Evolutionary conservation across 2,329 filamentous ascomycete species (phyloP).

Genomic region (Trichoderma citrinoviride): DNA sequence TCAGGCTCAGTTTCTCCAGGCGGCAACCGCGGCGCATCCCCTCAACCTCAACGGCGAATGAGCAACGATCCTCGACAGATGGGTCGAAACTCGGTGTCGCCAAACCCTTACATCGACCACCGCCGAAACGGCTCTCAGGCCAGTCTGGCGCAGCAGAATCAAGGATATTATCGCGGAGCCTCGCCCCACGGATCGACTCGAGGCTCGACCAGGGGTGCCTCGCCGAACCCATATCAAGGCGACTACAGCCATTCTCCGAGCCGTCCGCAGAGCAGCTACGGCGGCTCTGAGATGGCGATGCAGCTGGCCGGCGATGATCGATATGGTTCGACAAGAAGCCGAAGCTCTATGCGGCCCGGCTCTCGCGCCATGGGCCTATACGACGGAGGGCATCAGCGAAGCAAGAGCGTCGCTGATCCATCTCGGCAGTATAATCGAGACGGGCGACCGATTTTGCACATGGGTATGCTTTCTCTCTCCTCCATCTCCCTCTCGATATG

Average conservation of each 20-base stretch:
- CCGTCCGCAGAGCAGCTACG: slow-evolving; percentile 52
- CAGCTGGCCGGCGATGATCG: slow-evolving; percentile 62
- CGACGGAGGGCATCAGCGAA: slow-evolving; percentile 58
- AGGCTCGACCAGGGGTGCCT: slow-evolving; percentile 45
- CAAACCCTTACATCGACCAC: slow-evolving; percentile 56
- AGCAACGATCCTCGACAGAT: slow-evolving; percentile 46
- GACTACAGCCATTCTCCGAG: slow-evolving; percentile 42
- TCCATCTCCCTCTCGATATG: background rate
- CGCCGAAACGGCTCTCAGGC: slow-evolving; percentile 39
- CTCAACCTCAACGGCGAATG: slow-evolving; percentile 55
- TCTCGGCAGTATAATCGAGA: slow-evolving; percentile 81
- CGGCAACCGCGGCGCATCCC: slow-evolving; percentile 61
- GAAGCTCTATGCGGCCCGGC: slow-evolving; percentile 48
- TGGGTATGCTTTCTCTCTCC: slow-evolving; percentile 64
- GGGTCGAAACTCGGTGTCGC: slow-evolving; percentile 53
- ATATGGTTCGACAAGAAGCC: slow-evolving; percentile 57
- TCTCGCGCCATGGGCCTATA: slow-evolving; percentile 56
- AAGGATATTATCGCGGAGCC: slow-evolving; percentile 51
- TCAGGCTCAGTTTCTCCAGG: slow-evolving; percentile 65
- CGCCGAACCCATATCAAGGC: slow-evolving; percentile 46
- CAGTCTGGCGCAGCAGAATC: slow-evolving; percentile 44
- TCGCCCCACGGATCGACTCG: slow-evolving; percentile 50
- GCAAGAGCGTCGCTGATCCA: slow-evolving; percentile 82
- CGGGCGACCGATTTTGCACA: slow-evolving; percentile 84
- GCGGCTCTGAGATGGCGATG: slow-evolving; percentile 60